Evolutionary conservation across 306 rosid genomes (phyloP), one percentile per base, ranked within the genome.

Genomic region (Fragaria nilgerrensis): DNA sequence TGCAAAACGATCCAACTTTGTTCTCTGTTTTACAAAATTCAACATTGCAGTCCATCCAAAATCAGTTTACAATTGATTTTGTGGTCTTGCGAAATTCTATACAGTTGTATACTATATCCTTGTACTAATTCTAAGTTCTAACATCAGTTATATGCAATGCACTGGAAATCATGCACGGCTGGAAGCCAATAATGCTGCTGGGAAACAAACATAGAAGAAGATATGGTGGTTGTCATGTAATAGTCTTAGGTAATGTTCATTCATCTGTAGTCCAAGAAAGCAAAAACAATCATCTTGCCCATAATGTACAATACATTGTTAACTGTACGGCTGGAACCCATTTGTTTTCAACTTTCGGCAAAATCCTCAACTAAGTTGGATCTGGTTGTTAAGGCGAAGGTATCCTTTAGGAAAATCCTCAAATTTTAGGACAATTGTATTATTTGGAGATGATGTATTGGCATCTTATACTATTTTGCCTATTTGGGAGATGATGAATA

Each of bases 381-480:
- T 74, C 25, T 41, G 68, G 25, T 56, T 56, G 68, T 36, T 34
- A 52, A 17, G 75, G 75, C 53, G 9, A 43, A 52, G 41, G 49
- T 19, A 32, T 52, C 34, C 53, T n/a, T 61, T 4, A 6, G 68
- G n/a, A 63, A 14, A 19, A 37, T 37, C 37, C 59, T 37, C 48
- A 36, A 65, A 65, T 37, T 65, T 32, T 19, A 65, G 47, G 70
- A 36, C 43, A 63, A 2, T 27, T 27, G 63, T 56, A 56, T 8
- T 47, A 17, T 29, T 25, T 70, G 9, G n/a, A 49, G 55, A 69
- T 69, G 14, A 69, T 69, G 22, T 69, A 43, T 43, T 55, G 65
- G 76, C 66, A 73, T 73, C 76, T 73, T 55, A 74, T 74, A 22
- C 77, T 55, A 55, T 9, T 8, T 43, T 43, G 45, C 45, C 2